phyloP scores from a whole-genome alignment of 345 rosid genomes.

The Populus alba region DNA sequence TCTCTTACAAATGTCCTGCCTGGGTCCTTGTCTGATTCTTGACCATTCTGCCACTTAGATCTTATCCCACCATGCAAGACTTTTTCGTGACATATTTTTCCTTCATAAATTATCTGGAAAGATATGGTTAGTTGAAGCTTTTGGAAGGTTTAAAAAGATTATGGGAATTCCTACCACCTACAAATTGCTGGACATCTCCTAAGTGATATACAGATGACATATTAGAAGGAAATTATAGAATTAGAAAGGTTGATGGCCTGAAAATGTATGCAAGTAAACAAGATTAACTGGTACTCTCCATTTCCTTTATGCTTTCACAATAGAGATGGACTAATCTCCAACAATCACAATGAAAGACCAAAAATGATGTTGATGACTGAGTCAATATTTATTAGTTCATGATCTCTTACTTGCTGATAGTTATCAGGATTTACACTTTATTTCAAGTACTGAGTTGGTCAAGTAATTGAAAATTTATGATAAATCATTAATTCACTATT shows the following conservation, averaged over 20 bases:
- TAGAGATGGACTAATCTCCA: too few relatives aligned
- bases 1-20: neutral
- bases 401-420: neutral
- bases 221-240: neutral
- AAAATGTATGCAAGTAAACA: neutral
- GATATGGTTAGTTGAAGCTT: neutral
- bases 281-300: neutral
- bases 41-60: neutral
- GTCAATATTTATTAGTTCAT: too few relatives aligned
- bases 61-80: neutral
- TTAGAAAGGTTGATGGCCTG: neutral
- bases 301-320: neutral
- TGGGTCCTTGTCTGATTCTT: neutral
- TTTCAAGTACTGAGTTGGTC: too few relatives aligned
- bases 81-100: neutral
- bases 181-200: neutral
- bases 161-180: neutral
- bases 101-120: neutral
- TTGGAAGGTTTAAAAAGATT: neutral
- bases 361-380: too few relatives aligned
- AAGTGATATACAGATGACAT: neutral
- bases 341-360: too few relatives aligned
- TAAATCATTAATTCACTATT: neutral
- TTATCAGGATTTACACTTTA: neutral
- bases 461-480: neutral